These are phyloP conservation scores for Arxiozyma slooffiae DNA, from an alignment of 1,139 yeast species.

Conservation along the genomic window DNA sequence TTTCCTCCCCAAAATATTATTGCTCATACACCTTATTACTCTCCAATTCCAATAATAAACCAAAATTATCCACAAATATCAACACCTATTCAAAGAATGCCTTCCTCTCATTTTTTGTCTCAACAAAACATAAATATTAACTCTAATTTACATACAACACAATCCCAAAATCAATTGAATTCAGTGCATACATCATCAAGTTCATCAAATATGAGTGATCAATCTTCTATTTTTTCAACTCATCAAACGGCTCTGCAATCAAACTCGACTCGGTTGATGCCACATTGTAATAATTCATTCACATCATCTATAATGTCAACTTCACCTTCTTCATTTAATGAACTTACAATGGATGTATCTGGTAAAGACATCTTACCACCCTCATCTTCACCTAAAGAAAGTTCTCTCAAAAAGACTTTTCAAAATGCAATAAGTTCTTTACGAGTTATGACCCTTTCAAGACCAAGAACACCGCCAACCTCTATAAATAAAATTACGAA, in stretches of 20 bases:
- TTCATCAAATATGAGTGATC: constrained; percentile 1
- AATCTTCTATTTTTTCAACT: not conserved
- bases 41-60: not conserved
- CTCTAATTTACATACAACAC: constrained; percentile 5
- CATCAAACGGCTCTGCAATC: not conserved
- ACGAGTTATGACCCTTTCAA: constrained; percentile 12
- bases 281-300: not conserved
- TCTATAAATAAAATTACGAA: constrained; percentile 8
- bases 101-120: not conserved
- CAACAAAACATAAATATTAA: constrained; percentile 2
- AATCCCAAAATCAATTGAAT: not conserved
- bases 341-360: not conserved
- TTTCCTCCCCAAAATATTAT: not conserved
- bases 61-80: not conserved
- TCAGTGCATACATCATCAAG: not conserved
- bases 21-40: not conserved
- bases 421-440: constrained; percentile 13
- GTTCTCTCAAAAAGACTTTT: constrained; percentile 7
- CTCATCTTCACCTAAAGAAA: not conserved
- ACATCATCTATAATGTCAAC: constrained; percentile 1
- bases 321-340: constrained; percentile 1
- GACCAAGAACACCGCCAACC: not conserved
- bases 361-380: not conserved
- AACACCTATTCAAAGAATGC: not conserved
- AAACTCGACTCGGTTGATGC: not conserved